Conservation (phyloP, 495 filamentous ascomycete species). For the Thermothielavioides terrestris region DNA sequence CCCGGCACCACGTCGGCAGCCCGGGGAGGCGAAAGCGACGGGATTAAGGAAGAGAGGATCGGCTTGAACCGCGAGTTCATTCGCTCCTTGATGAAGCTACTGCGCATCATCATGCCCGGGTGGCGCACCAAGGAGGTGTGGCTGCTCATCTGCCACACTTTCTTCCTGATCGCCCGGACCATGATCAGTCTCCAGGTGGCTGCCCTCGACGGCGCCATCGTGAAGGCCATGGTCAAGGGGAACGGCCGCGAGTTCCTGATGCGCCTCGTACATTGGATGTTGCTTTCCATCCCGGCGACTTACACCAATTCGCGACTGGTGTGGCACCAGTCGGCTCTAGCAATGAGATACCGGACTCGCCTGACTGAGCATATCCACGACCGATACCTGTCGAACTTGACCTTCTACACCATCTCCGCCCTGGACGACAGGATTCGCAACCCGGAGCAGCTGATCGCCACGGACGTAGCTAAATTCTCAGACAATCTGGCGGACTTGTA, state of each 20-base stretch:
- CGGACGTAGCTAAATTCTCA: constrained; percentile 92
- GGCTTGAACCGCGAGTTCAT: constrained; percentile 96
- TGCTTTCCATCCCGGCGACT: constrained; percentile 91
- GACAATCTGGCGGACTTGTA: constrained; percentile 92
- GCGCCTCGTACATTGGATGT: constrained; percentile 96
- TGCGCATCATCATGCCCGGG: constrained; percentile 83
- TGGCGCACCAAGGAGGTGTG: constrained; percentile 82
- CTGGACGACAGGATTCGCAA: constrained; percentile 98
- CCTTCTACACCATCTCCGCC: constrained; percentile 92
- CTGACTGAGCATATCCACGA: constrained; percentile 89
- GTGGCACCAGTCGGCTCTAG: constrained; percentile 92
- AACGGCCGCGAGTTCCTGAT: constrained; percentile 85
- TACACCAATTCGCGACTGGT: constrained; percentile 99
- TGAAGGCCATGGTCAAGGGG: constrained; percentile 83
- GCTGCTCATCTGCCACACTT: constrained; percentile 73
- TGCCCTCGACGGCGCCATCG: constrained; percentile 85
- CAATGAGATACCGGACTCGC: constrained; percentile 83
- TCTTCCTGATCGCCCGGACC: constrained; percentile 75
- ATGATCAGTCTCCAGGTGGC: constrained; percentile 92
- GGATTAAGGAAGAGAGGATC: constrained; percentile 69
- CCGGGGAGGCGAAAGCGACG: constrained; percentile 25
- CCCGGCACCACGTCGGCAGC: constrained; percentile 46
- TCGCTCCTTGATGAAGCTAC: constrained; percentile 64
- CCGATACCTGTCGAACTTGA: constrained; percentile 90
- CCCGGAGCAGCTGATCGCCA: constrained; percentile 92